Conservation (phyloP, 345 rosid genomes). For the Hevea brasiliensis region DNA sequence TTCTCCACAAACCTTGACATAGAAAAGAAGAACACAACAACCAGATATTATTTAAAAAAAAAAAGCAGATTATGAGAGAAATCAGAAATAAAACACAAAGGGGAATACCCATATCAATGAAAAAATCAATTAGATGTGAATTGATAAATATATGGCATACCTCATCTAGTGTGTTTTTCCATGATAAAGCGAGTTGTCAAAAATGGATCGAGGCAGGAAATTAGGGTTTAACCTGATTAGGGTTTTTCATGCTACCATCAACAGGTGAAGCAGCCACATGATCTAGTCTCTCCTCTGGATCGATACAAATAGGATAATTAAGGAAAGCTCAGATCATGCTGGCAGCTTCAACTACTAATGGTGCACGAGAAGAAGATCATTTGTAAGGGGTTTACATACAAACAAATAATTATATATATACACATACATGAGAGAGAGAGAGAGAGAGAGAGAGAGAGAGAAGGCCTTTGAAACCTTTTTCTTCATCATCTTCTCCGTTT, state of each 20-base stretch:
- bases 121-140: not conserved
- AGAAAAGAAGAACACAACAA: slow-evolving; percentile 17
- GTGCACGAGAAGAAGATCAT: slow-evolving; percentile 22
- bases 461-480: not conserved
- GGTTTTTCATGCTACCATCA: slow-evolving; percentile 41
- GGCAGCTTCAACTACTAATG: slow-evolving; percentile 69
- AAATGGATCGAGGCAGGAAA: slow-evolving; percentile 1
- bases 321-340: slow-evolving; percentile 66
- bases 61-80: not conserved
- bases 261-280: slow-evolving; percentile 68
- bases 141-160: slow-evolving; percentile 4
- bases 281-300: slow-evolving; percentile 45
- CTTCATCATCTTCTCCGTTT: not conserved
- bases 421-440: too few relatives aligned
- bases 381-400: too few relatives aligned
- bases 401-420: too few relatives aligned
- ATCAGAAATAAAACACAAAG: not conserved
- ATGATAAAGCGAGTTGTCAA: not conserved
- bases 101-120: not conserved
- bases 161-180: slow-evolving; percentile 13
- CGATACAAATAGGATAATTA: not conserved
- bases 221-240: slow-evolving; percentile 28
- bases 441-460: too few relatives aligned
- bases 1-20: slow-evolving; percentile 25
- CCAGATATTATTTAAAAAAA: not conserved